A percentile compares a stretch with the other conserved stretches of the same genome.
phyloP scores from a whole-genome alignment of 371 early-diverging fungal genomes.

The Apophysomyces trapeziformis region DNA sequence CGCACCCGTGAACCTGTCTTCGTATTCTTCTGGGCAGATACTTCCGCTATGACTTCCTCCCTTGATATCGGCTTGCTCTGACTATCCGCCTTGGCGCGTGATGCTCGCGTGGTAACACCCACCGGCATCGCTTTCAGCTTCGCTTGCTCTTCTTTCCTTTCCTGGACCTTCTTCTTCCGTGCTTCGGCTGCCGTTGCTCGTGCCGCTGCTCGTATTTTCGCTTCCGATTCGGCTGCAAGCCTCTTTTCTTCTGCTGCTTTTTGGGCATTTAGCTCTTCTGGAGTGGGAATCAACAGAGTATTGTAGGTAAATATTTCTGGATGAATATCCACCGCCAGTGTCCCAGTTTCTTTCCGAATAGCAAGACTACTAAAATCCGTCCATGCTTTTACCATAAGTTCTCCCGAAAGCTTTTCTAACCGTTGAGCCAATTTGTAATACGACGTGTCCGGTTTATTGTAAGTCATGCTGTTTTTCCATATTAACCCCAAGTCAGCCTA shows the following conservation, averaged over 20 bases:
- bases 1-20: background rate
- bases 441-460: constrained; percentile 75
- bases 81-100: background rate
- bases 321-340: constrained; percentile 52
- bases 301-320: constrained; percentile 61
- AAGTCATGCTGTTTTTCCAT: constrained; percentile 76
- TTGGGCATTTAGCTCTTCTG: constrained; percentile 27
- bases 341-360: constrained; percentile 45
- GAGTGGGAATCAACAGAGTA: constrained; percentile 26
- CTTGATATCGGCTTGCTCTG: background rate
- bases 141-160: constrained; percentile 11
- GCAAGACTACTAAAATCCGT: constrained; percentile 43
- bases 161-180: constrained; percentile 3
- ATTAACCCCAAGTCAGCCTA: constrained; percentile 73
- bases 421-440: constrained; percentile 73
- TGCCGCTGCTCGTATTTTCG: constrained; percentile 12
- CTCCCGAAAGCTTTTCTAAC: constrained; percentile 41
- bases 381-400: constrained; percentile 43
- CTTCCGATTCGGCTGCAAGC: constrained; percentile 13
- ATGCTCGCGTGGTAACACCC: constrained; percentile 4
- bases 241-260: constrained; percentile 12
- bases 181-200: constrained; percentile 20
- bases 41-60: background rate
- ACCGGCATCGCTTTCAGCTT: background rate
- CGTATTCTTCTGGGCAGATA: background rate